Conservation (phyloP, 768 basidiomycete genomes). For the Phylloporus sp. region DNA sequence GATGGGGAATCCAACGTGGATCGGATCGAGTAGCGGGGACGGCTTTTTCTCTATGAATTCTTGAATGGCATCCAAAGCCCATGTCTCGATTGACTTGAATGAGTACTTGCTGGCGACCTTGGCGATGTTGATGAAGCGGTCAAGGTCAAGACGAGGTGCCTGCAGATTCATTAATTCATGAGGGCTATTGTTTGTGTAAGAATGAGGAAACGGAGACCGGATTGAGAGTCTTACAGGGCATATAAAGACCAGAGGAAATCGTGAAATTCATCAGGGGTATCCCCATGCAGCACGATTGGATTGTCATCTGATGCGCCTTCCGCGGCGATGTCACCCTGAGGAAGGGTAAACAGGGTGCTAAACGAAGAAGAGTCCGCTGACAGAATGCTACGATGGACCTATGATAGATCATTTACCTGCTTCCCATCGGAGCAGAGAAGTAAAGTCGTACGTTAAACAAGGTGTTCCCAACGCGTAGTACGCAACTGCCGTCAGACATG, state of each 20-base stretch:
- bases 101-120: constrained; percentile 67
- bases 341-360: constrained; percentile 59
- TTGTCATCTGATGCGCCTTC: constrained; percentile 64
- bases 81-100: constrained; percentile 68
- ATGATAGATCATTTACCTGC: constrained; percentile 2
- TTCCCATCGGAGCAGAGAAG: not conserved
- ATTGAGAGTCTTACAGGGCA: constrained; percentile 48
- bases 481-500: constrained; percentile 63
- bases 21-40: constrained; percentile 45
- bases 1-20: constrained; percentile 30
- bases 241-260: constrained; percentile 77
- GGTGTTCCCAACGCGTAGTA: constrained; percentile 56
- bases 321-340: constrained; percentile 43
- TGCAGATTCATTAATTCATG: constrained; percentile 51
- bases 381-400: constrained; percentile 59
- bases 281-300: constrained; percentile 60
- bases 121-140: constrained; percentile 56
- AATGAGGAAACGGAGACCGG: not conserved
- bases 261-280: constrained; percentile 60
- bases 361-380: constrained; percentile 65
- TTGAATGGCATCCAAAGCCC: constrained; percentile 71
- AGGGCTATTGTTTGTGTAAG: constrained; percentile 40
- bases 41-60: constrained; percentile 58
- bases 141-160: constrained; percentile 46
- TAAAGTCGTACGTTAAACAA: constrained; percentile 59